Conservation (phyloP, 1,139 yeast species). For the Groenewaldozyma sp. region DNA sequence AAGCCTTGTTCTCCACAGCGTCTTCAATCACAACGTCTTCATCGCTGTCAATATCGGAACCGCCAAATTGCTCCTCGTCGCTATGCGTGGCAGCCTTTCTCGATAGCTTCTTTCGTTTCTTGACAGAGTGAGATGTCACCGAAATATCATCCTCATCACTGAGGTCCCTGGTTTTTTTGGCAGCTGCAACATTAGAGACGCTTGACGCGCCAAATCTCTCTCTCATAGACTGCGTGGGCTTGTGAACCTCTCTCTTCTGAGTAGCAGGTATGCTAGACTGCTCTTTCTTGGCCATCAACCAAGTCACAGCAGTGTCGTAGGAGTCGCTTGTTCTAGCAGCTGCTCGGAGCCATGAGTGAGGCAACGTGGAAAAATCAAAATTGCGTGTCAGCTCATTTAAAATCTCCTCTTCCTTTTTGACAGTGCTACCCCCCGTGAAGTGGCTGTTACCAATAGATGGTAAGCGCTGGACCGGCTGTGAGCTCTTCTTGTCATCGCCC, state of each 20-base stretch:
- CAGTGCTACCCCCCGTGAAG: too few relatives aligned
- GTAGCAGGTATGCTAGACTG: conserved; percentile 4
- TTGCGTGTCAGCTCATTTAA: not conserved
- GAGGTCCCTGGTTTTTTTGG: conserved; percentile 9
- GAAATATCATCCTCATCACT: conserved; percentile 29
- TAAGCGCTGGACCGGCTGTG: conserved; percentile 4
- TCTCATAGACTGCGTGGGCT: conserved; percentile 28
- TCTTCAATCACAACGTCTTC: conserved; percentile 33
- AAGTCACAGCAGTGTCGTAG: conserved; percentile 29
- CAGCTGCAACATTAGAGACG: conserved; percentile 4
- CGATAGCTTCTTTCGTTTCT: conserved; percentile 7
- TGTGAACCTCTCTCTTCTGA: conserved; percentile 23
- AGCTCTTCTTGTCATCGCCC: conserved; percentile 4
- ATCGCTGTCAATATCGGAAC: conserved; percentile 25
- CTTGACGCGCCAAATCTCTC: conserved; percentile 24
- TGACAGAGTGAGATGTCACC: conserved; percentile 30
- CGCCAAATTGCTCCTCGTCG: not conserved
- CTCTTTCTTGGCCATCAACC: conserved; percentile 19
- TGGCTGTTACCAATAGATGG: conserved; percentile 8
- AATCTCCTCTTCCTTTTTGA: conserved; percentile 2
- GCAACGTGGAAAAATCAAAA: not conserved
- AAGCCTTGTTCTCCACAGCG: conserved; percentile 40
- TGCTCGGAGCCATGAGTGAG: conserved; percentile 8
- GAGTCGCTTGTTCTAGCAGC: conserved; percentile 29
- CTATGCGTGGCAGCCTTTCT: conserved; percentile 4